Evolutionary conservation across 176 grass and related monocot genomes (phyloP), one percentile per base, ranked within the genome.

Genomic region (Raddia distichophylla): DNA sequence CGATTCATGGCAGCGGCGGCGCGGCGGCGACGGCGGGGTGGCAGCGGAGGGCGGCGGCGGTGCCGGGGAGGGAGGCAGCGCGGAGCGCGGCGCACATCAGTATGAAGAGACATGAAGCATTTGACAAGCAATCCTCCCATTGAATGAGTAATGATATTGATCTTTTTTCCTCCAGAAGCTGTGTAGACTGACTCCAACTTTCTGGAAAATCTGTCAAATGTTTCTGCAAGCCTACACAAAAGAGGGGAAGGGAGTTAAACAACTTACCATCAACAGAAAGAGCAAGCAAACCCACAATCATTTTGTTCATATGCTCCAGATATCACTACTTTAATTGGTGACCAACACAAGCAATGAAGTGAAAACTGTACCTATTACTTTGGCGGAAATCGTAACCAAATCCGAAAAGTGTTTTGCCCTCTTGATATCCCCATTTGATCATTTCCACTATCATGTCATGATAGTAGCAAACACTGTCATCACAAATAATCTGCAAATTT

Each of bases 301-400:
- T 9, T 7, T 9, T 60, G 12, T 57, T 73, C 13, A 6, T 66
- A 12, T 49, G 82, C 20, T 64, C 1, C 34, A 10, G 73, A 72
- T 17, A 74, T 6, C 4, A 45, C 17, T 6, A 60, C 7, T 83
- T 51, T 78, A 19, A 10, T 16, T 10, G 58, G 12, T 6, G 19
- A 83, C 6, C 74, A 69, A 66, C 60, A 83, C 8, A 59, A 61
- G 49, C 64, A 59, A 34, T 67, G 18, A 52, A 65, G 68, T 32
- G 72, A 20, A 60, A 7, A 82, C 44, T 20, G 67, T 55, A 90
- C 92, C 95, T 95, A 67, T 98, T 98, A 87, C 96, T 98, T 72
- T 98, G 96, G 47, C 93, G 96, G 81, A 98, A 98, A 86, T 98
- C 96, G n/a, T 86, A 98, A 67, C 96, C 96, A 91, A 98, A 98